Evolutionary conservation across 352 stramenopile genomes (phyloP), one percentile per base, ranked within the genome.

Genomic region (Phytophthora nicotianae): DNA sequence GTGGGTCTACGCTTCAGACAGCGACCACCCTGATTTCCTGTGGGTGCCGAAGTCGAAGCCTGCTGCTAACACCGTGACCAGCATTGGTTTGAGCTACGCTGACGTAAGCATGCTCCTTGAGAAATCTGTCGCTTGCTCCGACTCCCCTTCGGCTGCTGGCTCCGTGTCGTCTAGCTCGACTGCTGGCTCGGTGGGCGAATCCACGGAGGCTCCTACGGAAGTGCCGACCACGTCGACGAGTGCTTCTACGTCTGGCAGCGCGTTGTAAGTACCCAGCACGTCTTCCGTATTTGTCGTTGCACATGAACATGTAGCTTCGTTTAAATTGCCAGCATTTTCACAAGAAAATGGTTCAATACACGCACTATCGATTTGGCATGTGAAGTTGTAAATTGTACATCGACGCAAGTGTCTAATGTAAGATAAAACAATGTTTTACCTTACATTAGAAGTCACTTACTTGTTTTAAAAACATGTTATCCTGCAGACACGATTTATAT

Each of bases 11-110:
- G 43, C 58, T 37, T 78, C 69, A 8, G 48, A 67, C 11, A 37
- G 45, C 19, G 42, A 78, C 47, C 72, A 81, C 61, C 68, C 68
- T 9, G 72, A 81, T 26, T 81, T 81, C 55, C 43, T 81, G 11
- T 81, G 72, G 72, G 27, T 78, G 1, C 21, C 64, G 5, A 68
- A 52, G 23, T 24, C 47, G 1, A 70, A 74, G 41, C 70, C 74
- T 21, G 52, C 49, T 21, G 58, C 58, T 10, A 19, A 75, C 38
- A 53, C 63, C 0, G 57, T 71, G 27, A 71, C 63, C 1, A 61
- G 32, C 26, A 53, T 60, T 37, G 63, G 63, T 10, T 17, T 71
- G 19, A 67, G 50, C 29, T 71, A 67, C 38, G 51, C 50, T 2
- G 50, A 67, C 27, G 56, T 71, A 38, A 62, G 29, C 21, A 62